Base-by-base conservation (phyloP, 805 yeast genomes). In the Pichia phayaonensis region DNA sequence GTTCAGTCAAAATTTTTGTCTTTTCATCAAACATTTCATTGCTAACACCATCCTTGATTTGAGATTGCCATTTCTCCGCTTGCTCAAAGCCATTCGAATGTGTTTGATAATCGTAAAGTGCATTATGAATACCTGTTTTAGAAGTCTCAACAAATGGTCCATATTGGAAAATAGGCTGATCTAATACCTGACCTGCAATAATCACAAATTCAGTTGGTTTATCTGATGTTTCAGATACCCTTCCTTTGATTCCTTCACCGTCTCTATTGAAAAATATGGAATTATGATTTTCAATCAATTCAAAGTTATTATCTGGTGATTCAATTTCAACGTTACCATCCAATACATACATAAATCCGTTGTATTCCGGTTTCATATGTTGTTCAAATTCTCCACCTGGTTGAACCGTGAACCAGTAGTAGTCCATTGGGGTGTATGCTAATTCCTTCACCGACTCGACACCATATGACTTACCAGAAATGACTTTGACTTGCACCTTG, bases 141-240 rank as follows among this genome's bases (percentile, higher is more conserved):
- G 84, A 69, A 8, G 86, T 78, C 54, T 86, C 92, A 20, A 90
- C 97, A 62, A 90, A 90, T 15, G 97, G 97, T 18, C 97, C 97
- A 63, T 89, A 84, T 63, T 90, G 96, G 29, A 87, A 85, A 49
- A 85, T 74, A n/a, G 80, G 78, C 69, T 89, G 96, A 57, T 86
- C 77, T 50, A 87, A 70, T 21, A 77, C 76, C 63, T 85, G 67
- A 51, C 96, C 96, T 31, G 89, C 94, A 54, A 88, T 72, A 18
- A 88, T 56, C 4, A 84, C 82, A 61, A 88, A 82, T 57, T 83
- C 81, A 2, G 88, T 68, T 34, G 69, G 72, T 38, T 71, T 69
- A 20, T 61, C 57, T 21, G 66, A 74, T n/a, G n/a, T n/a, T n/a
- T n/a, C n/a, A n/a, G 79, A 76, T 22, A 72, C 75, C 20, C 66